These are phyloP conservation scores for Alternaria novae-zelandiae DNA, from an alignment of 2,329 filamentous ascomycete genomes.

Conservation along the genomic window DNA sequence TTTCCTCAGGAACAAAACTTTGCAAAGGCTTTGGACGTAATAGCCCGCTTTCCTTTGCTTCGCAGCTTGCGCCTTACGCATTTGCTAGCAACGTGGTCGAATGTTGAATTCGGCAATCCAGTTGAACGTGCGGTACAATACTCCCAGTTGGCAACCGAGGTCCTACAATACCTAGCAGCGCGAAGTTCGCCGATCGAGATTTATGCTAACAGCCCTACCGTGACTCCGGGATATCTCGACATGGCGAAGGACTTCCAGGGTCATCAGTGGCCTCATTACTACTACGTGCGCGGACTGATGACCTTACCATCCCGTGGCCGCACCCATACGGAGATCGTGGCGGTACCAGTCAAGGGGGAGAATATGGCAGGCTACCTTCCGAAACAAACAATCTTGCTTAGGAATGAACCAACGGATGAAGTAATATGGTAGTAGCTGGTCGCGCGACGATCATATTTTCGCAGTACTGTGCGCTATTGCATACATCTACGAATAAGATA, in stretches of 20 bases:
- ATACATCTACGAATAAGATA: background rate
- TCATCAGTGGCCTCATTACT: background rate
- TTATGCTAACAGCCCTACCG: background rate
- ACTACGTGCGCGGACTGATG: background rate
- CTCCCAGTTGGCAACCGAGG: background rate
- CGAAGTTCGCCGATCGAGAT: background rate
- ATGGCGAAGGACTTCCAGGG: background rate
- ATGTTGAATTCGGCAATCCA: background rate
- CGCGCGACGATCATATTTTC: background rate
- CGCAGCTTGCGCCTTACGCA: background rate
- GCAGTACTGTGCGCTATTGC: background rate
- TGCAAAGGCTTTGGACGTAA: background rate
- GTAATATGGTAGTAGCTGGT: background rate
- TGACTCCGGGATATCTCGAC: background rate
- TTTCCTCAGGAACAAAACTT: background rate
- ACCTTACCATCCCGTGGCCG: background rate
- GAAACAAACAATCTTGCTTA: fast-evolving
- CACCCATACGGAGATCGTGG: background rate
- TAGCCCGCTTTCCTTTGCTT: background rate
- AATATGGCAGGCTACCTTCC: background rate
- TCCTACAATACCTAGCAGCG: background rate
- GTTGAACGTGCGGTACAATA: background rate
- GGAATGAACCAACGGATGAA: background rate
- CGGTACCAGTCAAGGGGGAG: too few species aligned
- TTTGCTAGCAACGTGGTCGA: background rate